Evolutionary conservation across 192 early-diverging fungal species (phyloP).

Genomic region (Coemansia sp.): DNA sequence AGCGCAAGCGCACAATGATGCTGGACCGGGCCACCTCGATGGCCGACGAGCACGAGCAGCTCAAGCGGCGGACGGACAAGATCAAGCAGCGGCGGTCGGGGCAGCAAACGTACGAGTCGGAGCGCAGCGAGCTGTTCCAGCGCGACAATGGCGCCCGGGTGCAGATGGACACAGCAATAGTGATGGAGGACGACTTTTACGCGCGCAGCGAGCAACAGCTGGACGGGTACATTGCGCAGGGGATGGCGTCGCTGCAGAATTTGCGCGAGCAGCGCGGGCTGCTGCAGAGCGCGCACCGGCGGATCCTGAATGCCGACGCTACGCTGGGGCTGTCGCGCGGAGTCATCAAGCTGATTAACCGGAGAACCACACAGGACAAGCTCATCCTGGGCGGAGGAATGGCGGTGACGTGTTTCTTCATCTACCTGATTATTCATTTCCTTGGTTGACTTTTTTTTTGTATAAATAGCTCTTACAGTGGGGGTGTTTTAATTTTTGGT

Average conservation of each 20-base stretch:
- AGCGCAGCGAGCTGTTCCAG: conserved; percentile 36
- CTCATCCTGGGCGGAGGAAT: conserved; percentile 39
- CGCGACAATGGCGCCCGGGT: background rate
- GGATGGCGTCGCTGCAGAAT: conserved; percentile 37
- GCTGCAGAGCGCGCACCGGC: conserved; percentile 25
- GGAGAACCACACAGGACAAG: conserved; percentile 50
- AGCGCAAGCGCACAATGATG: conserved; percentile 47
- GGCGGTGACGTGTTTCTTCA: conserved; percentile 25
- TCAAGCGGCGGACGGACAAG: conserved; percentile 41
- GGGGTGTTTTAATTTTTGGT: background rate
- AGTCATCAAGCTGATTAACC: conserved; percentile 45
- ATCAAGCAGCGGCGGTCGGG: conserved; percentile 22
- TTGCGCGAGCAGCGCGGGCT: conserved; percentile 41
- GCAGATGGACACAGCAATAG: conserved; percentile 37
- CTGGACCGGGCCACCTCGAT: conserved; percentile 30
- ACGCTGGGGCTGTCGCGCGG: conserved; percentile 42
- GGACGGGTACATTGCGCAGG: conserved; percentile 44
- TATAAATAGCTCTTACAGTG: no score
- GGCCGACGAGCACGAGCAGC: conserved; percentile 40
- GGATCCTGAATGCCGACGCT: conserved; percentile 35
- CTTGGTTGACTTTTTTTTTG: conserved; percentile 10
- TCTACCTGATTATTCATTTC: conserved; percentile 47
- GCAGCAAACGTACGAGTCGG: conserved; percentile 7
- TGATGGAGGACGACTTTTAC: conserved; percentile 40
- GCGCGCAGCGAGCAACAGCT: conserved; percentile 29